phyloP scores from a whole-genome alignment of 148 eudicot species.

The Euryodendron excelsum region DNA sequence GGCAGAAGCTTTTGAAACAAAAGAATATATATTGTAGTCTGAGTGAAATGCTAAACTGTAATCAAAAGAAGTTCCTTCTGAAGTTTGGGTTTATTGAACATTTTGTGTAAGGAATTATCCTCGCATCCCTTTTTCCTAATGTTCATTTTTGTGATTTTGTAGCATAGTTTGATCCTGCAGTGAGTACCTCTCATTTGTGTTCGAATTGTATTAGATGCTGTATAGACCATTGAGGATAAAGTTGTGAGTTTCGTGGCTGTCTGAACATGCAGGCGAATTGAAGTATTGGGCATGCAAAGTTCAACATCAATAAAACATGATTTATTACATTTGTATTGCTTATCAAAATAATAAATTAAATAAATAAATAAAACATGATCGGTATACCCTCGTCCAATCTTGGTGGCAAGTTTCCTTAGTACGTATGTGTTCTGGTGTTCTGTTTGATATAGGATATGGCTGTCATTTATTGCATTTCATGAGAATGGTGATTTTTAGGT shows the following conservation, averaged over 20 bases:
- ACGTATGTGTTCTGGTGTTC: no score
- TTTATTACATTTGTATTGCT: no score
- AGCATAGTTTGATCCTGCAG: conserved; percentile 7
- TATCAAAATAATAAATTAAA: no score
- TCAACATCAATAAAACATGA: no score
- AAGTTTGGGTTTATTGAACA: conserved; percentile 59
- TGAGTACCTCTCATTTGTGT: conserved; percentile 5
- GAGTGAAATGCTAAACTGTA: conserved; percentile 88
- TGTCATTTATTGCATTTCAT: no score
- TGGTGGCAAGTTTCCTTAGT: no score
- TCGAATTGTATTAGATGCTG: background rate
- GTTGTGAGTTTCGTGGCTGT: background rate
- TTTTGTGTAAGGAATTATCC: conserved; percentile 25
- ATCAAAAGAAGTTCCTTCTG: conserved; percentile 72
- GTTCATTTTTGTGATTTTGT: background rate
- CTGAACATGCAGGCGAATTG: background rate
- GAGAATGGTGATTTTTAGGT: no score
- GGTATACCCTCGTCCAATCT: no score
- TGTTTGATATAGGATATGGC: no score
- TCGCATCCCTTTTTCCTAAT: background rate
- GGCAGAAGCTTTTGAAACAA: conserved; percentile 70
- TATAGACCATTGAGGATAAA: background rate
- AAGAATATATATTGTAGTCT: conserved; percentile 67
- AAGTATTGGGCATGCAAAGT: background rate
- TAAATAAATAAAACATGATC: no score